Percentiles rank a stretch among this genome's conserved stretches.
Conservation (phyloP, 306 rosid genomes). For the Glycyrrhiza uralensis region DNA sequence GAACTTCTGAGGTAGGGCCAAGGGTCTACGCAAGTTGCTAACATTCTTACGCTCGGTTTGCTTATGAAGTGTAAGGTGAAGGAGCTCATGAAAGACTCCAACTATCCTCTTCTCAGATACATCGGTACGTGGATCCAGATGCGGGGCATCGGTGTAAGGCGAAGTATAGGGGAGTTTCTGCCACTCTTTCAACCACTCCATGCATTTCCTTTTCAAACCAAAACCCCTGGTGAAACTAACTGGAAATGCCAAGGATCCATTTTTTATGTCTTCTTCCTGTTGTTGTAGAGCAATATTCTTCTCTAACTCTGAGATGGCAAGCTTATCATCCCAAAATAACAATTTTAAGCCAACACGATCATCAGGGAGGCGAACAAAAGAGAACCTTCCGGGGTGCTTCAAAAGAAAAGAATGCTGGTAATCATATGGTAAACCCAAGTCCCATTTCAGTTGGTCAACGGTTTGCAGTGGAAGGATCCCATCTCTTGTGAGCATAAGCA, state of each 20-base stretch:
- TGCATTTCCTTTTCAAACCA: conserved; percentile 78
- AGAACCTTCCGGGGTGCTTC: conserved; percentile 48
- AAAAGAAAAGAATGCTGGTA: conserved; percentile 55
- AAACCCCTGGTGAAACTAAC: conserved; percentile 82
- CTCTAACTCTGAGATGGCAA: conserved; percentile 65
- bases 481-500: conserved; percentile 73
- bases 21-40: conserved; percentile 75
- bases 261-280: conserved; percentile 46
- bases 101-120: conserved; percentile 82
- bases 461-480: conserved; percentile 78
- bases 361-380: conserved; percentile 56
- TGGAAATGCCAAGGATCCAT: conserved; percentile 67
- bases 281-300: conserved; percentile 57
- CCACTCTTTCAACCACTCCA: conserved; percentile 91
- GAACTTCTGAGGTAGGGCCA: conserved; percentile 79
- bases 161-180: conserved; percentile 86
- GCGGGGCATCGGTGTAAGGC: conserved; percentile 59
- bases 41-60: conserved; percentile 82
- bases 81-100: conserved; percentile 93
- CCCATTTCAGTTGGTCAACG: conserved; percentile 87
- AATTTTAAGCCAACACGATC: conserved; percentile 72
- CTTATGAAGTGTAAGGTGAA: conserved; percentile 75
- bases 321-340: conserved; percentile 59
- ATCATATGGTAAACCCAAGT: conserved; percentile 84
- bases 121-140: conserved; percentile 87